Base-by-base conservation (phyloP, 176 grass and related monocot species). In the Alopecurus myosuroides region DNA sequence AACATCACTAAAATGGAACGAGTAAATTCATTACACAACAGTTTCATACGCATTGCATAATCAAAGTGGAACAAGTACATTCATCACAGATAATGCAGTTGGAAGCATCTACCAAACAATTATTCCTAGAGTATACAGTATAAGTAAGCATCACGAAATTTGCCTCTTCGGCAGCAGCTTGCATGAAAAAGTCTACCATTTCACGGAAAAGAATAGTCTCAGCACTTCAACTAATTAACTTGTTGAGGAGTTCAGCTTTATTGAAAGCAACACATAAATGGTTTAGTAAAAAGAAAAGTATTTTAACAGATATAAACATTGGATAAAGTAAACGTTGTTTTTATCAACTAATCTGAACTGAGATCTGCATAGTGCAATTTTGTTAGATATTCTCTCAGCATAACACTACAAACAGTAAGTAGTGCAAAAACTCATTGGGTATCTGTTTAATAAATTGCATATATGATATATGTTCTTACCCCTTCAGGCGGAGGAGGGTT, bases 401-500 rank as follows among this genome's bases (percentile, higher is more conserved):
- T 15, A 35, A 8, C 66, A 61, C 6, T 63, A 40, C 14, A 82
- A 42, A 18, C 5, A 14, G 19, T 1, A 26, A 67, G 28, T 34
- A 74, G 7, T 0, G 11, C 12, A 87, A 23, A 13, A 42, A 41
- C 30, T 25, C 18, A 74, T 11, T 7, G 3, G 33, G 70, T 68
- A 25, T 55, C 49, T 75, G 3, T 31, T 30, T 70, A 76, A 78
- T 22, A 52, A 28, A 63, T 23, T 77, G 34, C 81, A 80, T 53
- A 65, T 33, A 56, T 81, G 12, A 80, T 53, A 65, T 33, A 56
- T 81, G 12, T 79, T 70, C 89, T 96, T 92, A 96, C 97, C 91
- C 97, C 97, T 86, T 95, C 36, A 82, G 89, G 89, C 77, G 97
- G 97, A 88, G 97, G 91, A 78, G 94, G 93, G 74, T 99, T 99